Evolutionary conservation across 2,329 filamentous ascomycete species (phyloP).

Genomic region (Apiospora koreana): DNA sequence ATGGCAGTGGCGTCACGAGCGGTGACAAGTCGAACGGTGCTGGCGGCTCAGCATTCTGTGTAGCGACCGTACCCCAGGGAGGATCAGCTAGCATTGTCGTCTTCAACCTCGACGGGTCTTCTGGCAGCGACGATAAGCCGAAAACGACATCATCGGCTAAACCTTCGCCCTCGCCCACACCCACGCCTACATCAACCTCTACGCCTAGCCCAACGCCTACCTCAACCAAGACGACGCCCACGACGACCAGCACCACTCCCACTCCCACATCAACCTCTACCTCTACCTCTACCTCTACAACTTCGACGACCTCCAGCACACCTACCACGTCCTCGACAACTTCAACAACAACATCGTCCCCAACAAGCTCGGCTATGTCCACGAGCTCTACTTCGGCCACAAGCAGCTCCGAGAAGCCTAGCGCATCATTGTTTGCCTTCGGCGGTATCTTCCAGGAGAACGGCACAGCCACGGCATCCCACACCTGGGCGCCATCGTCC

Average conservation of each 20-base stretch:
- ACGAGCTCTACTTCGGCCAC: not conserved
- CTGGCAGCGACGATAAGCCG: slow-evolving; percentile 24
- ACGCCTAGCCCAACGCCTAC: slow-evolving; percentile 24
- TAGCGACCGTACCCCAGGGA: slow-evolving; percentile 72
- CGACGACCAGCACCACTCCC: slow-evolving; percentile 16
- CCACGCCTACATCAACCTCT: slow-evolving; percentile 6
- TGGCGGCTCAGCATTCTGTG: slow-evolving; percentile 71
- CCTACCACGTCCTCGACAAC: slow-evolving; percentile 14
- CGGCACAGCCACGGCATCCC: slow-evolving; percentile 28
- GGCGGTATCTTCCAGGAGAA: slow-evolving; percentile 59
- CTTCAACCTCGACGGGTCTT: slow-evolving; percentile 46
- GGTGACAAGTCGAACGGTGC: slow-evolving; percentile 58
- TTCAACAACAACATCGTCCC: slow-evolving; percentile 16
- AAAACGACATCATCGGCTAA: slow-evolving; percentile 24
- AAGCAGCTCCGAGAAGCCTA: slow-evolving; percentile 16
- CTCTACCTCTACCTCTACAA: slow-evolving; percentile 27
- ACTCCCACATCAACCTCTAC: slow-evolving; percentile 21
- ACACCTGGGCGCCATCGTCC: slow-evolving; percentile 19
- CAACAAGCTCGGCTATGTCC: not conserved
- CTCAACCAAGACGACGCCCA: slow-evolving; percentile 13
- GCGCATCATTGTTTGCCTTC: slow-evolving; percentile 24
- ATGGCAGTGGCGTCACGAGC: slow-evolving; percentile 64
- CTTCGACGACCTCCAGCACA: slow-evolving; percentile 18
- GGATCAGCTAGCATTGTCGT: slow-evolving; percentile 68
- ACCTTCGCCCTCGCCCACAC: slow-evolving; percentile 22